A percentile compares a stretch with the other conserved stretches of the same genome.
Conservation (phyloP, 768 basidiomycete species). For the Leccinum sublutescens region DNA sequence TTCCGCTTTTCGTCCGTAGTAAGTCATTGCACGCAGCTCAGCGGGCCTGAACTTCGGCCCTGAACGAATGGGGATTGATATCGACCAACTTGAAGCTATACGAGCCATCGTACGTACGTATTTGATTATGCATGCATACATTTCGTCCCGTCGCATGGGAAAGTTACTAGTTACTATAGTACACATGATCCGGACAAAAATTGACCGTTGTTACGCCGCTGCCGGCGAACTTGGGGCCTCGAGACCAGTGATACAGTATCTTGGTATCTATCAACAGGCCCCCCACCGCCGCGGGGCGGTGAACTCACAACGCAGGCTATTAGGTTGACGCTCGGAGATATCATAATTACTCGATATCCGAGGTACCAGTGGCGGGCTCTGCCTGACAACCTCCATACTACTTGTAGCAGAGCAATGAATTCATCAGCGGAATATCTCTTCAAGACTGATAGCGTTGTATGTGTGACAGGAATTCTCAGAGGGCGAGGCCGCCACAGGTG, state of each 20-base stretch:
- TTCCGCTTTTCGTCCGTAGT: not conserved
- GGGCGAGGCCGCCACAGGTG: not conserved
- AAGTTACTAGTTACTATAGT: too few relatives aligned
- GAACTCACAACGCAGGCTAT: not conserved
- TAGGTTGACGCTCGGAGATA: not conserved
- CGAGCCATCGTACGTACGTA: not conserved
- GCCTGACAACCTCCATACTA: not conserved
- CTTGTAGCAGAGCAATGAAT: not conserved
- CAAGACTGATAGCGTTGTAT: not conserved
- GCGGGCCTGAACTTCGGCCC: not conserved
- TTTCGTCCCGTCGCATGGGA: not conserved
- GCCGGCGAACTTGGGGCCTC: not conserved
- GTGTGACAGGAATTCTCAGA: not conserved
- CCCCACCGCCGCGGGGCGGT: not conserved
- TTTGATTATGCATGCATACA: not conserved
- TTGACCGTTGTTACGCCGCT: not conserved
- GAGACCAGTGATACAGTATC: not conserved
- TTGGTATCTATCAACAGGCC: not conserved
- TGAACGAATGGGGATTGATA: constrained; percentile 2
- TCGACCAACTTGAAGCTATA: not conserved
- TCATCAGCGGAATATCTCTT: not conserved
- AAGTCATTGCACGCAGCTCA: not conserved
- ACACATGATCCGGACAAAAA: too few relatives aligned
- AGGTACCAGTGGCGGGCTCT: not conserved
- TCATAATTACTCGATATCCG: not conserved